Base-by-base conservation (phyloP, 179 eudicot species). In the Corrigiola litoralis region DNA sequence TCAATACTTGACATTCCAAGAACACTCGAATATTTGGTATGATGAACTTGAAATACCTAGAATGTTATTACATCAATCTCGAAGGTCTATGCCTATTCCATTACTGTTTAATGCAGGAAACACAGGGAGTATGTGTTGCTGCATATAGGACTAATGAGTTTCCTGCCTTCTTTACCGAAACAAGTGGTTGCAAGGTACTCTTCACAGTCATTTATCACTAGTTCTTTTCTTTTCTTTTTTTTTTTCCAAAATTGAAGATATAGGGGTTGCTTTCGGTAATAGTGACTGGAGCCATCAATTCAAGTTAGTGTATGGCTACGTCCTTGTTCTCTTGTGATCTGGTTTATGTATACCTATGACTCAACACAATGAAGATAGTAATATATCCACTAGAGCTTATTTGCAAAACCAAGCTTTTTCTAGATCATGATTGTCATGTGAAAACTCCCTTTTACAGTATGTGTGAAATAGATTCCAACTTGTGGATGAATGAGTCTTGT, bases 1-100 rank as follows among this genome's bases (percentile, higher is more conserved):
- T 95, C 99, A 48, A 88, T 95, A 71, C 80, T 95, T 70, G 99
- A 95, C 80, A 95, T 95, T 72, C 86, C 96, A 53, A 91, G 88
- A 87, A 95, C 99, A 41, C 95, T 95, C 0, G 97, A 95, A 72
- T 91, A 88, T 73, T 77, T 95, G 95, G 99, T 95, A 84, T 5
- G 63, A 28, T 28, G 49, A 23, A 47, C 10, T 10, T 49, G 23
- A 56, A 61, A 23, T 23, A 34, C 36, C 14, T 33, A 38, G 55
- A 38, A 27, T 31, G 25, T 46, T 58, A 8, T 36, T 42, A 34
- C 44, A 21, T 42, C 27, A 31, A 11, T 49, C 44, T 58, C 38
- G 4, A 17, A 37, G 14, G 5, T 61, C 51, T 40, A 60, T 37
- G 34, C 59, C 42, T 67, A 38, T 70, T 61, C 4, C 20, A 27